Evolutionary conservation across 1,284 basidiomycete genomes (phyloP).

Genomic region (Pulchroboletus neoregius): DNA sequence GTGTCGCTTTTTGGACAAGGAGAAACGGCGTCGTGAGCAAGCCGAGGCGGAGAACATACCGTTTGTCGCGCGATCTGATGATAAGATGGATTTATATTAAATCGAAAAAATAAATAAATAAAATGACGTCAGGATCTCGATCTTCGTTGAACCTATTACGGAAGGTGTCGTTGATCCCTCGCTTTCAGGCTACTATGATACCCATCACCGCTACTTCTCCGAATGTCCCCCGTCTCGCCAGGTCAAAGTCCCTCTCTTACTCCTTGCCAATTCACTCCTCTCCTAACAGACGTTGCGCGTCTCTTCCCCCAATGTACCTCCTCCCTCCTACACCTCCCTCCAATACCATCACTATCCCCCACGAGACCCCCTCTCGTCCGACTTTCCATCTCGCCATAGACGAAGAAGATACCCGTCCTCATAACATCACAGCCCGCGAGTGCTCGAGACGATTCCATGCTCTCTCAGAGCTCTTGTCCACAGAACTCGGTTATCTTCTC

Average conservation of each 20-base stretch:
- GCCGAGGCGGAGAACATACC: constrained; percentile 56
- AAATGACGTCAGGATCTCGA: constrained; percentile 18
- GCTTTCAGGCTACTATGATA: constrained; percentile 24
- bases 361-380: constrained; percentile 22
- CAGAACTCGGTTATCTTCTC: constrained; percentile 76
- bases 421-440: constrained; percentile 31
- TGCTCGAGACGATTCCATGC: constrained; percentile 58
- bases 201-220: constrained; percentile 39
- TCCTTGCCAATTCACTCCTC: constrained; percentile 36
- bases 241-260: constrained; percentile 34
- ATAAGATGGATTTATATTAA: constrained; percentile 55
- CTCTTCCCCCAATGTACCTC: constrained; percentile 32
- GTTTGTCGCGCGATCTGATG: constrained; percentile 56
- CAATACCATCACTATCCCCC: not conserved
- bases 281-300: constrained; percentile 31
- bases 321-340: constrained; percentile 20
- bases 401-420: constrained; percentile 14
- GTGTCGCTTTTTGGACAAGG: constrained; percentile 62
- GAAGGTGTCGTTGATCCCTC: constrained; percentile 11
- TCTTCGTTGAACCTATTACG: constrained; percentile 16
- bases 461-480: constrained; percentile 75
- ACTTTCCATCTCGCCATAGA: constrained; percentile 36
- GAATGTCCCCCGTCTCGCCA: constrained; percentile 45
- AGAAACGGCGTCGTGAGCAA: constrained; percentile 50
- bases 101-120: not conserved